Base-by-base conservation (phyloP, 306 rosid genomes). In the Trifolium dubium region DNA sequence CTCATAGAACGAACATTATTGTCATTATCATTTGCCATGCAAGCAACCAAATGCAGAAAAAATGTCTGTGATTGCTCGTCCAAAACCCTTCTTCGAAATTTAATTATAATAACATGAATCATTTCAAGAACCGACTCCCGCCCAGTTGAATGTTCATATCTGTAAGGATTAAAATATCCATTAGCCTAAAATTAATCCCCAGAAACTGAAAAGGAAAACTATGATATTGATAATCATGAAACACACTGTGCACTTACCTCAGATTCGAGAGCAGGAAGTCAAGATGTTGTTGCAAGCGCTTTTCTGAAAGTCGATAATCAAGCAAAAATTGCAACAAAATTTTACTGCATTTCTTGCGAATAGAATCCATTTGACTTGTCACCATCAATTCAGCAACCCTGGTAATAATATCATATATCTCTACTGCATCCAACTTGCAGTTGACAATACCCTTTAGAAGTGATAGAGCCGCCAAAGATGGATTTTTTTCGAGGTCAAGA, bases 301-400 rank as follows among this genome's bases (percentile, higher is more conserved):
- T 89, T 60, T 58, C 77, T 9, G 94, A 87, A 73, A 91, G 96
- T 47, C 32, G 85, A 74, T 94, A 94, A 77, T 87, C 91, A 72
- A 89, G 92, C 70, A 94, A 84, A 83, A 91, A 94, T 41, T 85
- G 98, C 84, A 91, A 85, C 50, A 93, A 81, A 66, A 93, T 89
- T 82, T 87, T 78, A 72, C 98, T 84, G 80, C 96, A 93, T 81
- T 80, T 88, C 71, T 82, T 84, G 44, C 94, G 92, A 74, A 93
- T 82, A 69, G 91, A 58, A 75, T 86, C 92, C 71, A 81, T 84
- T 84, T 93, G 98, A 82, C 96, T 93, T 65, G 91, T 91, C 54
- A 93, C 97, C 97, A 91, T 93, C 90, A 93, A 73, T 77, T 91
- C 96, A 35, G 89, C 84, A 76, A 91, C 96, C 80, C 81, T 83